Evolutionary conservation across 139 green algal species (phyloP).

Genomic region (Chlamydomonas sp.): DNA sequence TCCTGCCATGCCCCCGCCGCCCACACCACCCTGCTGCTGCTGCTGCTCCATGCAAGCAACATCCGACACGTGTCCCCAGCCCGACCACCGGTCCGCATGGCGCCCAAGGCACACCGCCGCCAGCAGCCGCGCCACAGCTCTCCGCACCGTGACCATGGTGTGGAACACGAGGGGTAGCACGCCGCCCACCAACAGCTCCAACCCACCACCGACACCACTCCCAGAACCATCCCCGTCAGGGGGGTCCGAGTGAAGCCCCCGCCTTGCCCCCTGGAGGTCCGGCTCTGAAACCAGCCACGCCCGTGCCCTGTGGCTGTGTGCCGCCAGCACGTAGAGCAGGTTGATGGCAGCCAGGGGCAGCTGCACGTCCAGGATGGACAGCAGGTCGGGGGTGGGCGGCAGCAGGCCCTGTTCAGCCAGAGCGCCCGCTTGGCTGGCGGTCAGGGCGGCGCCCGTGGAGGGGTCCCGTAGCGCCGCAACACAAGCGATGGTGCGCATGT

Average conservation of each 20-base stretch:
- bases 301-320: slow-evolving; percentile 22
- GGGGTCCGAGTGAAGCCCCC: neutral
- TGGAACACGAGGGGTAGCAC: slow-evolving; percentile 55
- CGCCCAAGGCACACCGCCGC: slow-evolving; percentile 43
- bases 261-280: neutral
- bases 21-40: neutral
- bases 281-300: slow-evolving; percentile 32
- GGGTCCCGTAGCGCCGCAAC: slow-evolving; percentile 5
- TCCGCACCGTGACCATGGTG: slow-evolving; percentile 49
- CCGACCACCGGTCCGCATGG: slow-evolving; percentile 49
- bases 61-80: slow-evolving; percentile 12
- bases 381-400: slow-evolving; percentile 11
- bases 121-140: slow-evolving; percentile 52
- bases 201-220: neutral
- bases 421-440: neutral
- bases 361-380: slow-evolving; percentile 48
- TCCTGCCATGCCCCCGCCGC: neutral
- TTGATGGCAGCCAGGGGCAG: slow-evolving; percentile 52
- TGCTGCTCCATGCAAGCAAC: too few species aligned
- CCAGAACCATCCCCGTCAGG: neutral
- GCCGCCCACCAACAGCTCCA: slow-evolving; percentile 19
- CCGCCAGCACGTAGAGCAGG: slow-evolving; percentile 45
- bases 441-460: neutral
- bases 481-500: neutral
- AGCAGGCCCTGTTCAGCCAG: neutral